Evolutionary conservation across 2,329 filamentous ascomycete species (phyloP).

Genomic region (Neofusicoccum kwambonambiense): DNA sequence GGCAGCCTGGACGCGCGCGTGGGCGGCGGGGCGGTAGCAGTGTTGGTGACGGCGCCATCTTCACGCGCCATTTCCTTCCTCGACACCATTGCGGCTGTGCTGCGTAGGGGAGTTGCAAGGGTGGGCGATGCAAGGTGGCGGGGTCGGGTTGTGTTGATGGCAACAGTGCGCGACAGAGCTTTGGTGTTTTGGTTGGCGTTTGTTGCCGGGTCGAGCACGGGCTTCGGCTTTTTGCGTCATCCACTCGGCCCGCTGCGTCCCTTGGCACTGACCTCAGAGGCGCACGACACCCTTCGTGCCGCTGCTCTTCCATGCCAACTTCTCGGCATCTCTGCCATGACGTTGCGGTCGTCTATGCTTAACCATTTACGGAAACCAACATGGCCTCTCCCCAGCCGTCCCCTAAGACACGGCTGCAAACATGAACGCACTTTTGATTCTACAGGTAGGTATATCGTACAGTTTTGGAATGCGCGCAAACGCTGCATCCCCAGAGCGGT

Average conservation of each 20-base stretch:
- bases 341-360: no score
- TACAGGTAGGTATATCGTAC: conserved; percentile 13
- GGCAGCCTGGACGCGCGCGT: conserved; percentile 33
- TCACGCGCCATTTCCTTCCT: conserved; percentile 15
- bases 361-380: no score
- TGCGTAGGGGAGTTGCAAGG: background rate
- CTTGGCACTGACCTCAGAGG: background rate
- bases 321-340: background rate
- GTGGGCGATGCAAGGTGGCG: background rate
- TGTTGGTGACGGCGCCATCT: conserved; percentile 16
- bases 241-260: background rate
- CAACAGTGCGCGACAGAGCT: conserved; percentile 6
- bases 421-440: background rate
- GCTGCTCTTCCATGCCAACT: background rate
- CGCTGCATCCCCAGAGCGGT: conserved; percentile 7
- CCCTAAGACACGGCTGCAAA: no score
- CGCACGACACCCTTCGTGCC: background rate
- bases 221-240: background rate
- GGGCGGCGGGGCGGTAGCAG: conserved; percentile 26
- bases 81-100: background rate
- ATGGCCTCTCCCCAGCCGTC: no score
- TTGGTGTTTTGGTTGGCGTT: conserved; percentile 14
- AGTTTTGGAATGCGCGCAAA: background rate
- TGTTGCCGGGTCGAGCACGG: conserved; percentile 1
- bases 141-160: conserved; percentile 1